Evolutionary conservation across 2,329 filamentous ascomycete species (phyloP), one percentile per base, ranked within the genome.

Genomic region (Aspergillus quadricinctus): DNA sequence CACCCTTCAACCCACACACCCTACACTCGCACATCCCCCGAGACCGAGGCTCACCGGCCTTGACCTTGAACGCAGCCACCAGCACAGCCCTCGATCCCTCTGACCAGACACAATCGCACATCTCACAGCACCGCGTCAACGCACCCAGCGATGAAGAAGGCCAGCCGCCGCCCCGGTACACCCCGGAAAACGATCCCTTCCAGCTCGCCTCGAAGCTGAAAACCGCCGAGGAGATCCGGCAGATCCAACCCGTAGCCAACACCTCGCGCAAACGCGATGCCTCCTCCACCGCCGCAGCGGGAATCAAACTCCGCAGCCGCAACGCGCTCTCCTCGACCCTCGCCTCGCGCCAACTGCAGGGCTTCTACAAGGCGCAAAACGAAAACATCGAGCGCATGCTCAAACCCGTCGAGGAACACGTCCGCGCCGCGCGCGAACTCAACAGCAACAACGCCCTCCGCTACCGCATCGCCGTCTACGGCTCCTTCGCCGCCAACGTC

Each of bases 381-480:
- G 90, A 92, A 72, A 92, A 90, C 66, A 99, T 99, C 63, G 86
- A 96, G 77, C 85, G 90, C 10, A 83, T 97, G 76, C 81, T 97
- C 62, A 97, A 96, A 77, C 88, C 89, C 2, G 93, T 97, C 2
- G 91, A 96, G 68, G 91, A 97, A 69, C 94, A 97, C 75, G 81
- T 89, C 19, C 86, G 87, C 37, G 87, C 91, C 49, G 92, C 92
- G 37, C 87, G 85, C 61, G 88, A 95, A 65, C 85, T 92, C 70
- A 86, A 88, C 57, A 86, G 85, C 57, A 89, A 92, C 31, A 93
- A 95, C 69, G 88, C 93, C 59, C 75, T 97, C 48, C 77, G 78
- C 57, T 81, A 77, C 69, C 75, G 77, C 57, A 81, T 88, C 58
- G 86, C 86, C 5, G 83, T 88, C 49, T 80, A 83, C 54, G 86